These are phyloP conservation scores for Myochromella boudieri DNA, from an alignment of 768 basidiomycete genomes.

Conservation along the genomic window DNA sequence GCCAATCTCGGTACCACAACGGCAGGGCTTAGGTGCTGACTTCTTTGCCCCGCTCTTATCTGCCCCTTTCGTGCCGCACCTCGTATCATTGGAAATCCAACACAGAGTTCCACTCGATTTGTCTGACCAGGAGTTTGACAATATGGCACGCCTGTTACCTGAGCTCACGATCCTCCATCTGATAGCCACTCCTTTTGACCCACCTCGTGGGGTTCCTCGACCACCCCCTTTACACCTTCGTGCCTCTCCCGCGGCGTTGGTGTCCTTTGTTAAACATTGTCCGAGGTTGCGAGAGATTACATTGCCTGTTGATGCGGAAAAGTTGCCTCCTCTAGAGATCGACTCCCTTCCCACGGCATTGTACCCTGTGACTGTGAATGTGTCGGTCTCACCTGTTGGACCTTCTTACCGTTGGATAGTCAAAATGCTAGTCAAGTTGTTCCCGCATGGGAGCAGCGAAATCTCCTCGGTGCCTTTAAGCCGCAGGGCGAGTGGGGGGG, in stretches of 20 bases:
- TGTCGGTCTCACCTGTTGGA: slow-evolving; percentile 6
- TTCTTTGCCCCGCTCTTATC: slow-evolving; percentile 4
- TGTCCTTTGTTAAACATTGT: slow-evolving; percentile 5
- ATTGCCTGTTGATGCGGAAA: slow-evolving; percentile 2
- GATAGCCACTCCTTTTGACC: neutral
- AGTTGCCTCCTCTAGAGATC: neutral
- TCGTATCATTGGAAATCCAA: neutral
- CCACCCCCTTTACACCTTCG: neutral
- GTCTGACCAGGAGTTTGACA: slow-evolving; percentile 5
- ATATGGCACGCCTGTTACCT: neutral
- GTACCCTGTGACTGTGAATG: neutral
- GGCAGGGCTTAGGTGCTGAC: neutral
- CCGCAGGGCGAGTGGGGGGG: too few species aligned
- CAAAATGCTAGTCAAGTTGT: slow-evolving; percentile 3
- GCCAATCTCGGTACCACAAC: neutral
- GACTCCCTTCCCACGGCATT: neutral
- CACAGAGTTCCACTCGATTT: neutral
- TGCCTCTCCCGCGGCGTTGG: slow-evolving; percentile 3
- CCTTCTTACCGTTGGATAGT: neutral
- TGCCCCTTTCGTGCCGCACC: neutral
- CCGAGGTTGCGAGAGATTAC: slow-evolving; percentile 5
- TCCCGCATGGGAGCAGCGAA: neutral
- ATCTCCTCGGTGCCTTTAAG: slow-evolving; percentile 3
- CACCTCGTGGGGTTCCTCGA: neutral
- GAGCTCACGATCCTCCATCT: slow-evolving; percentile 1